phyloP scores from a whole-genome alignment of 768 basidiomycete genomes.

The Boletus huronensis region DNA sequence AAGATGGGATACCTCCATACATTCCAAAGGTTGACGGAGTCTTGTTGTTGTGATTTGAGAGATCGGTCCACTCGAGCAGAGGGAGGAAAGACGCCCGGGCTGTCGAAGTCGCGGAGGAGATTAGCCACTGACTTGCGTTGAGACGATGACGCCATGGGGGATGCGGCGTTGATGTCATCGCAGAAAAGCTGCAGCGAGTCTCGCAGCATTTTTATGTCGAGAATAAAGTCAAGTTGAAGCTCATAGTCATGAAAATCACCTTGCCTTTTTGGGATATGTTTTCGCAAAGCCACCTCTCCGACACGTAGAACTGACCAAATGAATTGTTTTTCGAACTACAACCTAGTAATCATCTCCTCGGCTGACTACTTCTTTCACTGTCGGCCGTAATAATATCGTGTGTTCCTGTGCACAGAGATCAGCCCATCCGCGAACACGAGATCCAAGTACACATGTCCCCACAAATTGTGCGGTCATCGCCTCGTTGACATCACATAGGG shows the following conservation, averaged over 20 bases:
- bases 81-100: conserved; percentile 66
- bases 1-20: conserved; percentile 70
- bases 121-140: conserved; percentile 18
- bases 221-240: not conserved
- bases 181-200: conserved; percentile 23
- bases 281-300: too few species aligned
- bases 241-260: not conserved
- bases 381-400: conserved; percentile 80
- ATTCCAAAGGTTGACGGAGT: conserved; percentile 62
- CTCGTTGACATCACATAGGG: conserved; percentile 78
- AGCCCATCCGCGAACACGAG: not conserved
- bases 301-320: too few species aligned
- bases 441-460: conserved; percentile 26
- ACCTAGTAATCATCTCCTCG: conserved; percentile 76
- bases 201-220: conserved; percentile 14
- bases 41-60: conserved; percentile 54
- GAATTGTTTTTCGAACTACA: conserved; percentile 8
- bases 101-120: conserved; percentile 53
- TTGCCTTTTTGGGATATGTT: conserved; percentile 26
- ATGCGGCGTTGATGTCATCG: conserved; percentile 4
- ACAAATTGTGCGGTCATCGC: conserved; percentile 96
- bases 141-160: conserved; percentile 17
- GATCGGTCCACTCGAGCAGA: conserved; percentile 69
- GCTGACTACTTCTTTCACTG: conserved; percentile 80
- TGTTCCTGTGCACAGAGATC: conserved; percentile 56